Percentiles rank a stretch among this genome's conserved stretches.
phyloP scores from a whole-genome alignment of 352 stramenopile genomes.

The Phytophthora constricta region DNA sequence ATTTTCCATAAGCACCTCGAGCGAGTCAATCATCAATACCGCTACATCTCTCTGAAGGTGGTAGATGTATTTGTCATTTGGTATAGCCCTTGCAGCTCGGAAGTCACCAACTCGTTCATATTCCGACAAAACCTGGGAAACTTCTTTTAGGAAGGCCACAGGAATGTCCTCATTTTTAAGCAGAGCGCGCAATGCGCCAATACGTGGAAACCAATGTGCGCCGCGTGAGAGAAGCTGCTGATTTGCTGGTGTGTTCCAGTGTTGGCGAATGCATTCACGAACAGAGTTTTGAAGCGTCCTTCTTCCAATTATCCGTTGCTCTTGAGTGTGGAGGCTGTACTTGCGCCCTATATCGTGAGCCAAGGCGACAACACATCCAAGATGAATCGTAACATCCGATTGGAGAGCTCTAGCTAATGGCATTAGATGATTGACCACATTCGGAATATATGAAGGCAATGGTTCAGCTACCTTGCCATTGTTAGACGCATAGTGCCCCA shows the following conservation, averaged over 20 bases:
- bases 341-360: slow-evolving; percentile 39
- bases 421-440: slow-evolving; percentile 42
- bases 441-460: slow-evolving; percentile 29
- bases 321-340: slow-evolving; percentile 23
- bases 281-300: slow-evolving; percentile 28
- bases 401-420: slow-evolving; percentile 25
- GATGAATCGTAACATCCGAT: slow-evolving; percentile 43
- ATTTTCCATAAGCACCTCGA: slow-evolving; percentile 38
- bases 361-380: slow-evolving; percentile 41
- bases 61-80: slow-evolving; percentile 36
- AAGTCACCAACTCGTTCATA: slow-evolving; percentile 50
- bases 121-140: slow-evolving; percentile 41
- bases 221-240: slow-evolving; percentile 45
- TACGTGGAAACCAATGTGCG: slow-evolving; percentile 47
- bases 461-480: background rate
- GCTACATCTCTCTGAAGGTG: slow-evolving; percentile 29
- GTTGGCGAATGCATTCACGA: slow-evolving; percentile 45
- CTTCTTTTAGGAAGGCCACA: slow-evolving; percentile 32
- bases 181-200: slow-evolving; percentile 49
- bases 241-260: slow-evolving; percentile 47
- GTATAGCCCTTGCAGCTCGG: background rate
- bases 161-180: slow-evolving; percentile 41
- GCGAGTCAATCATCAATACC: slow-evolving; percentile 51
- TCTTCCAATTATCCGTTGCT: background rate
- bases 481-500: background rate